Conservation (phyloP, 2,329 filamentous ascomycete species). For the Onygenales sp. region DNA sequence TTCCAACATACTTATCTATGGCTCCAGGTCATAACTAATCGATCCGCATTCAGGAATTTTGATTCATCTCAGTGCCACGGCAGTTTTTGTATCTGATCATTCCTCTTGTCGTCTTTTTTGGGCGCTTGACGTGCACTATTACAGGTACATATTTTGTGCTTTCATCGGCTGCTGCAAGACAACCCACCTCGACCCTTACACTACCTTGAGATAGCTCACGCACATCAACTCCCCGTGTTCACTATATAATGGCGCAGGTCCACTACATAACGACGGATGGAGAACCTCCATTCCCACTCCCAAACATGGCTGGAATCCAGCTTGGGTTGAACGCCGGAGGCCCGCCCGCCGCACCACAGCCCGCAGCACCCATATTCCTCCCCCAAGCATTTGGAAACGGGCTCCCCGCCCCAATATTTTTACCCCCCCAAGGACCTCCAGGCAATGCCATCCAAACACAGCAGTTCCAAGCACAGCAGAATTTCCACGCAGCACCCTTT, state of each 20-base stretch:
- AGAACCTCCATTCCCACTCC: conserved; percentile 22
- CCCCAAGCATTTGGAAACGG: too few relatives aligned
- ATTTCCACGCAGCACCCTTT: background rate
- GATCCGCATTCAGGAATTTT: too few relatives aligned
- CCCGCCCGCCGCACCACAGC: background rate
- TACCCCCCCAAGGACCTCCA: too few relatives aligned
- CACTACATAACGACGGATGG: conserved; percentile 22
- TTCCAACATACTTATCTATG: background rate
- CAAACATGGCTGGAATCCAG: conserved; percentile 8
- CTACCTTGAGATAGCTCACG: background rate
- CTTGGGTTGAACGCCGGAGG: background rate
- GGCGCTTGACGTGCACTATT: too few relatives aligned
- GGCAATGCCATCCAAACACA: conserved; percentile 7
- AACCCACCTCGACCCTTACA: background rate
- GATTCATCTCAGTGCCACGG: too few relatives aligned
- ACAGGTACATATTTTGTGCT: too few relatives aligned
- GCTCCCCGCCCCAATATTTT: too few relatives aligned
- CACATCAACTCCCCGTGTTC: background rate
- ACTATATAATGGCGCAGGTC: conserved; percentile 6
- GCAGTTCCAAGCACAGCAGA: conserved; percentile 4
- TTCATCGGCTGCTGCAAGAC: background rate
- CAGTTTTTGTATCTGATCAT: too few relatives aligned
- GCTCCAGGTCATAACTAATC: background rate
- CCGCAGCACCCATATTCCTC: conserved; percentile 2
- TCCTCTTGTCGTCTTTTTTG: too few relatives aligned